phyloP scores from a whole-genome alignment of 352 stramenopile species.

The Globisporangium nodosum region DNA sequence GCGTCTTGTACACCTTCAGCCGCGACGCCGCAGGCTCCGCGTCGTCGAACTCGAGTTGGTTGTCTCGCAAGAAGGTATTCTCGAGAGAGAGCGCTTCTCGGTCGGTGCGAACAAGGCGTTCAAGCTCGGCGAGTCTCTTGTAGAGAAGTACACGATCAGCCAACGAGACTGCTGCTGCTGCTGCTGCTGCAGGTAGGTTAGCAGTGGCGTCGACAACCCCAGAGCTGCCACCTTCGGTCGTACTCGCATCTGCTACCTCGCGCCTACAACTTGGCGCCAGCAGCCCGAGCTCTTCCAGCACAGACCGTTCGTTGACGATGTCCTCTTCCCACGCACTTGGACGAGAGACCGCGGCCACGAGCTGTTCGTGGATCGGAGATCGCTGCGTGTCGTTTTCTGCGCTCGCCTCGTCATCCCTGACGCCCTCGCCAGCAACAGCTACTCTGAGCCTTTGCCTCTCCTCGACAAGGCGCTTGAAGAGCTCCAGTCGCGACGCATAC shows the following conservation, averaged over 20 bases:
- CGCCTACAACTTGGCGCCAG: constrained; percentile 1
- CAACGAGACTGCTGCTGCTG: neutral
- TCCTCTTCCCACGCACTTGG: constrained; percentile 10
- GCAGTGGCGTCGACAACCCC: neutral
- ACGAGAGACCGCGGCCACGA: constrained; percentile 1
- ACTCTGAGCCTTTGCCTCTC: constrained; percentile 10
- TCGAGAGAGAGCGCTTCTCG: constrained; percentile 9
- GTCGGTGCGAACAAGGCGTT: neutral
- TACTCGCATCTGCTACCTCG: neutral
- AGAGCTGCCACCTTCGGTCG: too few species aligned
- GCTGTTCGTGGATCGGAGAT: constrained; percentile 3
- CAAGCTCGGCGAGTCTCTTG: constrained; percentile 3
- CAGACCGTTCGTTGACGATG: constrained; percentile 11
- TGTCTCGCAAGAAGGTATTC: constrained; percentile 8
- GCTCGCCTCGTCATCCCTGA: constrained; percentile 4
- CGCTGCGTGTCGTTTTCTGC: neutral
- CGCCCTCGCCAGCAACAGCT: too few species aligned
- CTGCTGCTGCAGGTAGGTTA: too few species aligned
- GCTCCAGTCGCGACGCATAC: constrained; percentile 14
- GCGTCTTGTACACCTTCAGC: constrained; percentile 30
- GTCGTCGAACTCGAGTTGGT: constrained; percentile 15
- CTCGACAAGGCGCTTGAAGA: constrained; percentile 21
- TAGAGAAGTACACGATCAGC: constrained; percentile 12
- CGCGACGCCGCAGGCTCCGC: constrained; percentile 15
- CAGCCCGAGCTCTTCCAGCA: constrained; percentile 14